phyloP scores from a whole-genome alignment of 768 basidiomycete genomes.

The Tricholoma flavovirens region DNA sequence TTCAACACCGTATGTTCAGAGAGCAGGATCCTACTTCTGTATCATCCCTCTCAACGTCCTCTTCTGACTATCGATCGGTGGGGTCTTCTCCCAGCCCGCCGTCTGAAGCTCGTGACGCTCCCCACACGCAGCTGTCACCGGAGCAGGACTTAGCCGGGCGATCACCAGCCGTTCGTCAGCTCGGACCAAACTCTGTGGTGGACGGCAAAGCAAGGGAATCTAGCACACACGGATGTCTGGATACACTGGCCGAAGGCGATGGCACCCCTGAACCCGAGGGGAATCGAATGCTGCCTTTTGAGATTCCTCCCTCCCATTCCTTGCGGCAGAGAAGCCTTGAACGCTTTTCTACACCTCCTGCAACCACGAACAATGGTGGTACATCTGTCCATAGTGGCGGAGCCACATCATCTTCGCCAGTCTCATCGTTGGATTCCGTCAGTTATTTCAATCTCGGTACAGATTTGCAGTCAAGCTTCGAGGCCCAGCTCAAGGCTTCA shows the following conservation, averaged over 20 bases:
- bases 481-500: constrained; percentile 69
- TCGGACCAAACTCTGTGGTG: constrained; percentile 35
- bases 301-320: constrained; percentile 25
- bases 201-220: constrained; percentile 42
- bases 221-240: constrained; percentile 44
- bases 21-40: constrained; percentile 44
- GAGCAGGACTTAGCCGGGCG: constrained; percentile 33
- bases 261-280: constrained; percentile 33
- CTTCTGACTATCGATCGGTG: constrained; percentile 61
- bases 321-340: constrained; percentile 33
- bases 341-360: constrained; percentile 41
- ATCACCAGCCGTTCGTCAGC: constrained; percentile 43
- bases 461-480: constrained; percentile 50
- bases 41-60: constrained; percentile 54
- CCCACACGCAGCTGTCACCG: constrained; percentile 31
- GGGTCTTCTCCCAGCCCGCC: constrained; percentile 68
- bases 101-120: constrained; percentile 30
- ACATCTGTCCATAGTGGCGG: constrained; percentile 39
- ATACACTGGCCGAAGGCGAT: constrained; percentile 50
- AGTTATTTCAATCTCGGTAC: constrained; percentile 50
- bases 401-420: constrained; percentile 65
- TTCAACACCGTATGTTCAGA: constrained; percentile 41
- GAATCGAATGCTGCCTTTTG: constrained; percentile 11
- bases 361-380: constrained; percentile 28
- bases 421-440: constrained; percentile 71